Conservation (phyloP, 495 filamentous ascomycete species). For the Trichoderma virens region DNA sequence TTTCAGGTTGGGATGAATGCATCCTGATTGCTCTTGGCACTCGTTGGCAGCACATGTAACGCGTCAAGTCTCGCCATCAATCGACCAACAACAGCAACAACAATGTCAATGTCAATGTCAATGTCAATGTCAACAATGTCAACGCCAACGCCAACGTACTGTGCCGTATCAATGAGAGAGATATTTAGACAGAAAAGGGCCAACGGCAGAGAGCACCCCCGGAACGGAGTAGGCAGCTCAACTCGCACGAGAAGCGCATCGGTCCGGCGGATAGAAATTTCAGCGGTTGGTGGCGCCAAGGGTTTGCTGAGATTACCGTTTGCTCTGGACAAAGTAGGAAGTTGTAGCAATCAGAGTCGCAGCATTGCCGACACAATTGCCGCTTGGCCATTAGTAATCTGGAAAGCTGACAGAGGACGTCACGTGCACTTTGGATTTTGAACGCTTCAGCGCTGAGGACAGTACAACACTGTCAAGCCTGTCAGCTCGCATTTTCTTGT, state of each 20-base stretch:
- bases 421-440: background rate
- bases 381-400: background rate
- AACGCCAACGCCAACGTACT: background rate
- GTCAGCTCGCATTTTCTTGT: no score
- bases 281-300: background rate
- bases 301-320: background rate
- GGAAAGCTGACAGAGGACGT: background rate
- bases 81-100: no score
- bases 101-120: no score
- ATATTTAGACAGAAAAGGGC: no score
- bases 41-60: no score
- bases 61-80: no score
- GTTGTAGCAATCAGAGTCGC: background rate
- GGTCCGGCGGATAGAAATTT: slow-evolving; percentile 8
- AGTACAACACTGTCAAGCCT: no score
- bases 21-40: no score
- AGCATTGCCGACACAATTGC: background rate
- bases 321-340: background rate
- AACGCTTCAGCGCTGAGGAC: no score
- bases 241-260: slow-evolving; percentile 2
- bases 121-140: no score
- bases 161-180: background rate
- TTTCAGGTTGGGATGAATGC: no score
- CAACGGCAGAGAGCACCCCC: no score
- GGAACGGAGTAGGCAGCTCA: background rate